Conservation (phyloP, 805 yeast genomes). For the Sugiyamaella valdiviana region DNA sequence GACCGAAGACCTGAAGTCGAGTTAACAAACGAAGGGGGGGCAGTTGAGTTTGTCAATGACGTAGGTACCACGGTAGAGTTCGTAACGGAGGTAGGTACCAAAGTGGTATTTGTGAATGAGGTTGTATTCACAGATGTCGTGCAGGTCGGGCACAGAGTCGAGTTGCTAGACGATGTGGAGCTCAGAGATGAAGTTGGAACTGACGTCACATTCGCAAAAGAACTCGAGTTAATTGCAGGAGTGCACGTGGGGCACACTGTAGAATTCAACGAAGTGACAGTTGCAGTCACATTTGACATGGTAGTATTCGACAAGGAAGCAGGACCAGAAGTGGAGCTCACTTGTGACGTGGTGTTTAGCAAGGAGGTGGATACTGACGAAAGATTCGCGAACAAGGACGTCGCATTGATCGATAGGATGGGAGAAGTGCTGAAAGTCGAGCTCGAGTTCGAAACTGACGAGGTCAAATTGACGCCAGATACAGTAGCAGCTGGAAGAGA, state of each 20-base stretch:
- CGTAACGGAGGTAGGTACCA: not conserved
- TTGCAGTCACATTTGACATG: not conserved
- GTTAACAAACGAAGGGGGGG: not conserved
- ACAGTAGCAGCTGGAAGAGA: too few species aligned
- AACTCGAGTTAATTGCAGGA: not conserved
- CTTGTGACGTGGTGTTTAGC: not conserved
- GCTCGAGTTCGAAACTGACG: too few species aligned
- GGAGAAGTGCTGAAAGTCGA: too few species aligned
- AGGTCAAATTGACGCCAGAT: too few species aligned
- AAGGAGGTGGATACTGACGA: not conserved
- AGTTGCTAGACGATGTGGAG: too few species aligned
- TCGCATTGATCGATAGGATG: too few species aligned
- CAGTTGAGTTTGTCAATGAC: not conserved
- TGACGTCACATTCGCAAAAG: not conserved
- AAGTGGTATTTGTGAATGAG: not conserved
- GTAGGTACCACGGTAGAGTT: not conserved
- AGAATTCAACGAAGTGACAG: too few species aligned
- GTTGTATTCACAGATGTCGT: not conserved
- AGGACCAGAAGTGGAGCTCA: too few species aligned
- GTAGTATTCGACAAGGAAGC: not conserved
- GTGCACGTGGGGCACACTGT: too few species aligned
- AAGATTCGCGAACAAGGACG: not conserved
- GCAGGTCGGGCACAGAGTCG: too few species aligned
- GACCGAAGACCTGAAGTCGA: not conserved
- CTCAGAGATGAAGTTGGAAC: not conserved